phyloP scores from a whole-genome alignment of 2,329 filamentous ascomycete species.

The Rachicladosporium sp. region DNA sequence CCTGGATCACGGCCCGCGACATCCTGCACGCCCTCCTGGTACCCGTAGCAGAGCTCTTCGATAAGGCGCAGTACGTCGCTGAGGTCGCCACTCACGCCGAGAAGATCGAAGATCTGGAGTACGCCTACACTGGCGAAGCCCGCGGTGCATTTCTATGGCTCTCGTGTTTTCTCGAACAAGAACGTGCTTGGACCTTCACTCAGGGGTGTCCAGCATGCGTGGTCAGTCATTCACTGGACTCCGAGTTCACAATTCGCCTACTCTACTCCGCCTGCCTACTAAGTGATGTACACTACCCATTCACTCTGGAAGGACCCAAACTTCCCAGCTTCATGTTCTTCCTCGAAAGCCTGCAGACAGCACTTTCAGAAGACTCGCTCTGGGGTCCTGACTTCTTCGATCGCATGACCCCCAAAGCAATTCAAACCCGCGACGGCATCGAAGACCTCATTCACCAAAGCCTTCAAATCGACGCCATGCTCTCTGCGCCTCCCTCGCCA shows the following conservation, averaged over 20 bases:
- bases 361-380: slow-evolving; percentile 30
- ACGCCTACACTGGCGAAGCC: slow-evolving; percentile 44
- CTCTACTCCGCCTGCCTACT: slow-evolving; percentile 37
- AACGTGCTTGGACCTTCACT: slow-evolving; percentile 43
- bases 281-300: slow-evolving; percentile 28
- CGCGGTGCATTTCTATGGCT: slow-evolving; percentile 47
- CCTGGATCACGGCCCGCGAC: slow-evolving; percentile 43
- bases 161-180: slow-evolving; percentile 47
- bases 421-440: slow-evolving; percentile 30
- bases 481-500: slow-evolving; percentile 16
- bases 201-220: slow-evolving; percentile 43
- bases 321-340: slow-evolving; percentile 28
- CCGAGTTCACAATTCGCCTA: slow-evolving; percentile 35
- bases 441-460: slow-evolving; percentile 35
- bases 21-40: slow-evolving; percentile 47
- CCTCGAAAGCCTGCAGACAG: slow-evolving; percentile 30
- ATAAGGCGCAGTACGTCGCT: slow-evolving; percentile 42
- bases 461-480: slow-evolving; percentile 28
- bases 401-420: slow-evolving; percentile 32
- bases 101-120: slow-evolving; percentile 41
- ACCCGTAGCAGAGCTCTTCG: slow-evolving; percentile 45
- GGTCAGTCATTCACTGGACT: slow-evolving; percentile 31
- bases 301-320: slow-evolving; percentile 21
- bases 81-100: slow-evolving; percentile 35
- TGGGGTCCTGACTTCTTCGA: slow-evolving; percentile 33